A percentile compares a stretch with the other conserved stretches of the same genome.
These are phyloP conservation scores for Lactarius vividus DNA, from an alignment of 768 basidiomycete species.

Conservation along the genomic window DNA sequence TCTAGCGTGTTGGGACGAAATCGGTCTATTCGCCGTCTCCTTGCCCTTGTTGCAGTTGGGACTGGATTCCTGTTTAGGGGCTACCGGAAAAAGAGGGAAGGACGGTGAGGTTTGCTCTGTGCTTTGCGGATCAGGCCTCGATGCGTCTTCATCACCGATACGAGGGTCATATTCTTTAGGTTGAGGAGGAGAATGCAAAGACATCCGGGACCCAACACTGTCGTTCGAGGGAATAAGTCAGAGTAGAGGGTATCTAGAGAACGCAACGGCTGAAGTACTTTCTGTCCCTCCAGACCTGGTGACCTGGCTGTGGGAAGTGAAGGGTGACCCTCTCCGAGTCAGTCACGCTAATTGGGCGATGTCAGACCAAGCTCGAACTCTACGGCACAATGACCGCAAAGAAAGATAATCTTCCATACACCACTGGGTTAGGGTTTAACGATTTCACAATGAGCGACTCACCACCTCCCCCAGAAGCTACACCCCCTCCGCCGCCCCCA, in stretches of 20 bases:
- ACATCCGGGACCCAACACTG: conserved; percentile 1
- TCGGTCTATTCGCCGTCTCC: conserved; percentile 4
- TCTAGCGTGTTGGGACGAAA: neutral
- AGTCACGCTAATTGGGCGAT: neutral
- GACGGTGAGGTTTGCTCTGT: conserved; percentile 16
- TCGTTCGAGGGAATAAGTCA: neutral
- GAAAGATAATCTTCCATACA: neutral
- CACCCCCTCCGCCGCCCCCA: conserved; percentile 46
- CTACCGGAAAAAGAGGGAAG: conserved; percentile 6
- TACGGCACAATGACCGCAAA: neutral
- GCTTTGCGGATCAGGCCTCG: conserved; percentile 6
- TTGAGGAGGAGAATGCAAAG: neutral
- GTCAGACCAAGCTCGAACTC: neutral
- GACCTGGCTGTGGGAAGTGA: neutral
- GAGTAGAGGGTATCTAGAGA: neutral
- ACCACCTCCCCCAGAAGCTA: conserved; percentile 41
- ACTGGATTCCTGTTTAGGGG: neutral
- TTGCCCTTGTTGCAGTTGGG: neutral
- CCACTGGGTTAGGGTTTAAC: conserved; percentile 4
- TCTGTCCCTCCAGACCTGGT: neutral
- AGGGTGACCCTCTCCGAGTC: neutral
- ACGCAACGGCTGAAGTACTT: neutral
- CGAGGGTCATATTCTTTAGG: conserved; percentile 30
- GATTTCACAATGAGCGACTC: conserved; percentile 32
- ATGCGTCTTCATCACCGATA: conserved; percentile 32